Base-by-base conservation (phyloP, 2,329 filamentous ascomycete genomes). In the Amauroascus verrucosus region DNA sequence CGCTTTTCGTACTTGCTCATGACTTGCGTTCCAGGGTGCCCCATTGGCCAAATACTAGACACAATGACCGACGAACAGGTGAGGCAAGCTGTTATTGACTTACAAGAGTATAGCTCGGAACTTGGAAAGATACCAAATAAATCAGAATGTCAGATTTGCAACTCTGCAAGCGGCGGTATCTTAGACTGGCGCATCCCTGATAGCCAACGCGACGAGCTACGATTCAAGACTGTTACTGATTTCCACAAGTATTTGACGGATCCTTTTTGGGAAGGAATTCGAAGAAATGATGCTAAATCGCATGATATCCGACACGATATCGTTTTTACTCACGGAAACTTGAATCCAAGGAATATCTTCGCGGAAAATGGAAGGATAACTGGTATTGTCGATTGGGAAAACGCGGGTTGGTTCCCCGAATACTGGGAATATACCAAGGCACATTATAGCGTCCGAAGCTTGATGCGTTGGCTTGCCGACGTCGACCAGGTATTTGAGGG, bases 341-440 rank as follows among this genome's bases (percentile, higher is more conserved):
- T 65, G 8, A 61, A 58, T 48, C 61, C 60, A 18, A 56, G 60
- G 32, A 65, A 66, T 54, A 61, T 66, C 28, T 58, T 66, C 4
- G 56, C 61, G 1, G 58, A 62, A 35, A 61, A 61, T 45, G 60
- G 61, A 2, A 59, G 56, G 26, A 59, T 65, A 22, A 55, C 54
- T 11, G 63, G 61, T 13, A 56, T 65, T 48, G 57, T 65, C 13
- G 64, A 64, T 11, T 65, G 63, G 63, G 63, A 65, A 55, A 62
- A 58, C 43, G 58, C 63, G 4, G 61, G 62, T 14, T 65, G 60
- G 59, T 66, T 61, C 52, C 63, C 62, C 1, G 62, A 65, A 44
- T 66, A 66, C 48, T 65, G 61, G 63, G 61, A 65, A 44, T 65
- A 62, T 38, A 61, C 62, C 3, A 64, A 65, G 32, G 46, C 58